Percentiles rank a stretch among this genome's conserved stretches.
Evolutionary conservation across 768 basidiomycete genomes (phyloP).

Genomic region (Boletus insuetus): DNA sequence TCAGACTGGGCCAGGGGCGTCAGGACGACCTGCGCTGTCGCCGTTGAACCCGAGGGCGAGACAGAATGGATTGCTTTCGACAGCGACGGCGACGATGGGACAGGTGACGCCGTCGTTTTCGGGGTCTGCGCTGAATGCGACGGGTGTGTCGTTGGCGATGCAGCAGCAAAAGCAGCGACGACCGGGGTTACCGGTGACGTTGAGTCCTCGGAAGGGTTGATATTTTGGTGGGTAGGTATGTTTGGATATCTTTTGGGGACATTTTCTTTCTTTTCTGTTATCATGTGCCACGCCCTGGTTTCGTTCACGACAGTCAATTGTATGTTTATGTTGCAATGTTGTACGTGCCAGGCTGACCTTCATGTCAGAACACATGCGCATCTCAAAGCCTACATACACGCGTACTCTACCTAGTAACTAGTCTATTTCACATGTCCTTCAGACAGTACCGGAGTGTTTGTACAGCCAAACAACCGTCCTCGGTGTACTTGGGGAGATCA

Average conservation of each 20-base stretch:
- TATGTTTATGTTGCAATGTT: too few species aligned
- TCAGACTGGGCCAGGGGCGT: constrained; percentile 15
- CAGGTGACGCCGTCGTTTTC: constrained; percentile 36
- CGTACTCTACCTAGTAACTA: too few species aligned
- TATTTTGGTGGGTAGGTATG: neutral
- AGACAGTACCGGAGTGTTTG: too few species aligned
- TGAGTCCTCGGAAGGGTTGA: constrained; percentile 34
- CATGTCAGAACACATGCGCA: too few species aligned
- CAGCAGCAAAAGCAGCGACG: constrained; percentile 41
- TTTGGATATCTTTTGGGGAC: neutral
- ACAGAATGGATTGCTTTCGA: constrained; percentile 40
- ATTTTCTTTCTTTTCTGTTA: neutral
- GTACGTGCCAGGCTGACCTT: too few species aligned
- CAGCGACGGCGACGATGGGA: constrained; percentile 32
- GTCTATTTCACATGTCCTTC: too few species aligned
- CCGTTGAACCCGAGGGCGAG: constrained; percentile 73
- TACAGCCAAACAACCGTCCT: too few species aligned
- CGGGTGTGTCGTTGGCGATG: constrained; percentile 24
- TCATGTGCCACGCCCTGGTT: too few species aligned
- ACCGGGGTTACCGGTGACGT: constrained; percentile 34
- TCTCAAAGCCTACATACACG: too few species aligned
- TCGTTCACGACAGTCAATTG: too few species aligned
- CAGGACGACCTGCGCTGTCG: constrained; percentile 49
- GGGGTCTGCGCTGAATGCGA: constrained; percentile 8
- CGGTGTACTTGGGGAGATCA: too few species aligned